Conservation (phyloP, 768 basidiomycete species). For the Boletus subparvulus region DNA sequence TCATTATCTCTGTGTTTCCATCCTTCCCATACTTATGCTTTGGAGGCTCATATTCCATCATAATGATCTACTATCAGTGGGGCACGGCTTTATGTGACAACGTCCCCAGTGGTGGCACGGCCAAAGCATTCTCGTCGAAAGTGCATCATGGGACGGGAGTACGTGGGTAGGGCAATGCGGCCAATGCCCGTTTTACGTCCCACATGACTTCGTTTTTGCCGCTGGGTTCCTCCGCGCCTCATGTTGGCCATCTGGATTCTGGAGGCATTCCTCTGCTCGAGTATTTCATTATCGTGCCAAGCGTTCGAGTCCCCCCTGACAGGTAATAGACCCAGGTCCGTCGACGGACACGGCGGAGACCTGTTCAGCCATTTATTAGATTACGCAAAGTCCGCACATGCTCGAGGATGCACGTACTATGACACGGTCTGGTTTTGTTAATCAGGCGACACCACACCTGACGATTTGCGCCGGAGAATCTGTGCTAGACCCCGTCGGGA, state of each 20-base stretch:
- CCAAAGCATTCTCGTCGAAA: background rate
- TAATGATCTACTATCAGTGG: background rate
- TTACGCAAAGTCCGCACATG: background rate
- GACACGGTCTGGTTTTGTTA: background rate
- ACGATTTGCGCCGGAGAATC: background rate
- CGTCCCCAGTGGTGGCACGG: background rate
- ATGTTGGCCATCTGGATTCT: background rate
- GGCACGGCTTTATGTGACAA: background rate
- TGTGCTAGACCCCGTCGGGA: background rate
- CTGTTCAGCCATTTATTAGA: background rate
- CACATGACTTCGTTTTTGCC: background rate
- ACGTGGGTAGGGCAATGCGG: background rate
- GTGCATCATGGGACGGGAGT: background rate
- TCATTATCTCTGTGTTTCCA: background rate
- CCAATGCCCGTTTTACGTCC: conserved; percentile 4
- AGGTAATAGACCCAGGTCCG: background rate
- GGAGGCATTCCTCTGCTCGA: background rate
- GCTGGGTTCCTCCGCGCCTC: conserved; percentile 1
- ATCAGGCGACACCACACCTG: background rate
- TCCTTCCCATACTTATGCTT: background rate
- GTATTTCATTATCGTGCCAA: background rate
- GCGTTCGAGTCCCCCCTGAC: background rate
- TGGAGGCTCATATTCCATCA: background rate
- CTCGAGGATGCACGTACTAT: background rate
- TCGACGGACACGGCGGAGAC: background rate